A percentile compares a stretch with the other conserved stretches of the same genome.
phyloP scores from a whole-genome alignment of 73 alveolate species.

The Stentor roeselii region DNA sequence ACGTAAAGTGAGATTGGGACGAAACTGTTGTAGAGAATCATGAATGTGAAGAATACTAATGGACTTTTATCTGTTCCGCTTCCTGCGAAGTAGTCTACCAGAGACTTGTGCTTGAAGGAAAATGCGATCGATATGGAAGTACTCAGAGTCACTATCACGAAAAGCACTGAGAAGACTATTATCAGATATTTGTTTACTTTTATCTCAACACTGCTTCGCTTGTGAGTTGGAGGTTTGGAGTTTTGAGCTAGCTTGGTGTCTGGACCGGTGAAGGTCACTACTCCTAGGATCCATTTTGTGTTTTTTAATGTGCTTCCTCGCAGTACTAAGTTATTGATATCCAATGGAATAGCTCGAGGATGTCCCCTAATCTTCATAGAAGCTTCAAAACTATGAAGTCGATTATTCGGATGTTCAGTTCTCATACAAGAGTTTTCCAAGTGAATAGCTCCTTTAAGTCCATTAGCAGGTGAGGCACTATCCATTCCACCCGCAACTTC shows the following conservation, averaged over 20 bases:
- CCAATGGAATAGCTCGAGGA: background rate
- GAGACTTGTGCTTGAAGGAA: background rate
- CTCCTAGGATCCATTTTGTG: constrained; percentile 13
- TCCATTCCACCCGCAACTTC: constrained; percentile 48
- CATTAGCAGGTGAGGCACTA: background rate
- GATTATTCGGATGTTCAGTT: constrained; percentile 59
- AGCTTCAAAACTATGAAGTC: constrained; percentile 69
- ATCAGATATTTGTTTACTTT: constrained; percentile 67
- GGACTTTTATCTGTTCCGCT: background rate
- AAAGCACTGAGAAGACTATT: background rate
- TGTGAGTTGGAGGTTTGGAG: constrained; percentile 57
- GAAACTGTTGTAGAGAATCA: constrained; percentile 63
- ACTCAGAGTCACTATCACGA: background rate
- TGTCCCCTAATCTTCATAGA: constrained; percentile 38
- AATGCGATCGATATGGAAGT: background rate
- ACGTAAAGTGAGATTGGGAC: constrained; percentile 79
- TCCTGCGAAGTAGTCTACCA: background rate
- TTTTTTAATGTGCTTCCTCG: constrained; percentile 64
- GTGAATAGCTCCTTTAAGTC: background rate
- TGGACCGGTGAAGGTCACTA: constrained; percentile 26
- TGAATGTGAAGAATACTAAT: constrained; percentile 50
- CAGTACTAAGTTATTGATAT: constrained; percentile 54
- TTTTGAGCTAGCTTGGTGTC: background rate
- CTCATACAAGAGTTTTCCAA: background rate
- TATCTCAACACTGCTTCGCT: constrained; percentile 76